phyloP scores from a whole-genome alignment of 176 grass and related monocot genomes.

The Zizania latifolia region DNA sequence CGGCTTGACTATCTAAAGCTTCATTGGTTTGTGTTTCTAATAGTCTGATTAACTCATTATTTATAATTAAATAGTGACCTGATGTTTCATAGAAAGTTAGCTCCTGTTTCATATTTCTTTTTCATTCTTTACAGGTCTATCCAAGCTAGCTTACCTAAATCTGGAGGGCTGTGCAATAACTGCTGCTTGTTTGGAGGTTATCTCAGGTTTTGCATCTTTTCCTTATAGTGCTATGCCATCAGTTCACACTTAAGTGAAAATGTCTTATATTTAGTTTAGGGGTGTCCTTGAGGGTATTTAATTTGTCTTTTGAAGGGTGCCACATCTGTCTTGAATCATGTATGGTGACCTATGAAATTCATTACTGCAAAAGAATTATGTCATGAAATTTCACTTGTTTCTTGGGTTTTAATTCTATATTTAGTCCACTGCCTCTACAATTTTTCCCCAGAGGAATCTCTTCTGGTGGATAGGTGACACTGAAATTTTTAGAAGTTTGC shows the following conservation, averaged over 20 bases:
- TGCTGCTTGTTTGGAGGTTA: conserved; percentile 78
- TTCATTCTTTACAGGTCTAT: conserved; percentile 49
- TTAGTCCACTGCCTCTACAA: neutral
- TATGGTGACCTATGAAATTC: neutral
- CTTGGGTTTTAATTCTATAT: neutral
- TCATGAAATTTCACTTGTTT: neutral
- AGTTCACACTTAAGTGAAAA: neutral
- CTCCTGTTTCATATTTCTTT: neutral
- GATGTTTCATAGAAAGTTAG: neutral
- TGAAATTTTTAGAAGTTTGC: neutral
- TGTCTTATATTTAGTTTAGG: neutral
- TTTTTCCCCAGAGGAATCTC: neutral
- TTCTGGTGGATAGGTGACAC: neutral
- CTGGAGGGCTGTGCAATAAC: conserved; percentile 76
- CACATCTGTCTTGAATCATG: neutral
- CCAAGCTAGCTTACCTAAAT: conserved; percentile 67
- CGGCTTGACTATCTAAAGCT: neutral
- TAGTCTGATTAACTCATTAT: neutral
- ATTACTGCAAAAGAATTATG: neutral
- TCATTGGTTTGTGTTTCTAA: conserved; percentile 2
- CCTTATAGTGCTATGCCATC: neutral
- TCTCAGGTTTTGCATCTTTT: conserved; percentile 63
- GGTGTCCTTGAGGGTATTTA: neutral
- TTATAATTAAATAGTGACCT: conserved; percentile 3
- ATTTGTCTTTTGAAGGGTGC: neutral